Conservation (phyloP, 768 basidiomycete species). For the Psilocybe tampanensis region DNA sequence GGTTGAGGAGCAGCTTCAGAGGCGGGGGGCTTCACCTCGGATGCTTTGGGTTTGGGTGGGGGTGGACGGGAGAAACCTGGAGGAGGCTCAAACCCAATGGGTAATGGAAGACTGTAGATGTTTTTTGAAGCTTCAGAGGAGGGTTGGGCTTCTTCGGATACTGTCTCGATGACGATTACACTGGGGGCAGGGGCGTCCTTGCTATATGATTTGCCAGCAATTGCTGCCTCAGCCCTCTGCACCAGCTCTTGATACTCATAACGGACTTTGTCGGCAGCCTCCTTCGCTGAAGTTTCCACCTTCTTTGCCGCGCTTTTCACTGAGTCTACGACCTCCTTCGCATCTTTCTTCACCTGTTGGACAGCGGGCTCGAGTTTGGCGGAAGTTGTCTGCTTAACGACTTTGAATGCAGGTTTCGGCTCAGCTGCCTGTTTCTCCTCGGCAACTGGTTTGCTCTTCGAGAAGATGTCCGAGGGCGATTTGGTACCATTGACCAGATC, state of each 20-base stretch:
- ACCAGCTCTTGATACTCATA: slow-evolving; percentile 72
- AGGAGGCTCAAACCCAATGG: slow-evolving; percentile 94
- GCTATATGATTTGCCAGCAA: slow-evolving; percentile 44
- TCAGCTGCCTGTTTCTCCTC: slow-evolving; percentile 36
- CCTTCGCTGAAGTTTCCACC: slow-evolving; percentile 37
- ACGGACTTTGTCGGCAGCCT: slow-evolving; percentile 51
- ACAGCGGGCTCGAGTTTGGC: slow-evolving; percentile 45
- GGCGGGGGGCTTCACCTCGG: slow-evolving; percentile 9
- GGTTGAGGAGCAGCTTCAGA: slow-evolving; percentile 4
- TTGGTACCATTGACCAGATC: slow-evolving; percentile 50
- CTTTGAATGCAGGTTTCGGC: slow-evolving; percentile 41
- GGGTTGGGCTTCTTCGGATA: slow-evolving; percentile 17
- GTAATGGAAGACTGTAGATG: slow-evolving; percentile 73
- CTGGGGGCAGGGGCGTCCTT: slow-evolving; percentile 27
- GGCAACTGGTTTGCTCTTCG: slow-evolving; percentile 30
- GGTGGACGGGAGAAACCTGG: slow-evolving; percentile 78
- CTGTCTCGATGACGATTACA: slow-evolving; percentile 22
- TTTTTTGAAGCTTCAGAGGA: slow-evolving; percentile 28
- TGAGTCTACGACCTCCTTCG: slow-evolving; percentile 33
- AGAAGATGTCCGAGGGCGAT: slow-evolving; percentile 32
- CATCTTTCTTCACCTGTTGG: slow-evolving; percentile 48
- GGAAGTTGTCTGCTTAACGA: slow-evolving; percentile 43
- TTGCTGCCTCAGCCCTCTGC: slow-evolving; percentile 70
- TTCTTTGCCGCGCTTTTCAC: slow-evolving; percentile 29
- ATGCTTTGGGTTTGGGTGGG: slow-evolving; percentile 41